A percentile compares a stretch with the other conserved stretches of the same genome.
These are phyloP conservation scores for Vinca minor DNA, from an alignment of 257 asterid species.

Conservation along the genomic window DNA sequence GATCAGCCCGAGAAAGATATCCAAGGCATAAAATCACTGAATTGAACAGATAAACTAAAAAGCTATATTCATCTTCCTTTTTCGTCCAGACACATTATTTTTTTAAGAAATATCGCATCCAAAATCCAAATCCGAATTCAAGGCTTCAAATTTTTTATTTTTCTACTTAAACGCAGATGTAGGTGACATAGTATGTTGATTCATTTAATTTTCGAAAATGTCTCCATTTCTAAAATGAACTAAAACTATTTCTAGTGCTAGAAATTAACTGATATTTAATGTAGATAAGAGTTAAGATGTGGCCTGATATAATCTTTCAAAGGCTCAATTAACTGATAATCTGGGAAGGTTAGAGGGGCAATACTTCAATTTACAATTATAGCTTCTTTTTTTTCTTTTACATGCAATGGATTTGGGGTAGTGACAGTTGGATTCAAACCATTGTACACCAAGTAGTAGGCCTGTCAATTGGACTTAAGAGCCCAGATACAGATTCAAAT, in stretches of 20 bases:
- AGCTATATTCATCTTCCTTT: background rate
- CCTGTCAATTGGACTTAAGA: too few species aligned
- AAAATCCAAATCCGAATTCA: background rate
- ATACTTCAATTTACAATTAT: too few species aligned
- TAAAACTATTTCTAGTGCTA: too few species aligned
- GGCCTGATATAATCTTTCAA: too few species aligned
- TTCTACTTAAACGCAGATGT: background rate
- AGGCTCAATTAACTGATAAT: too few species aligned
- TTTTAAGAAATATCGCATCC: background rate
- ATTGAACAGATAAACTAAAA: background rate
- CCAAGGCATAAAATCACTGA: background rate
- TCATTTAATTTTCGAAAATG: background rate
- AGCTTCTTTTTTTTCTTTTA: too few species aligned
- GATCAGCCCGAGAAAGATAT: constrained; percentile 3
- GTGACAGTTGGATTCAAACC: too few species aligned
- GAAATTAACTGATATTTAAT: too few species aligned
- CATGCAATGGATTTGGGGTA: too few species aligned
- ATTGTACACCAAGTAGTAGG: too few species aligned
- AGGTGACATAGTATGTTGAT: background rate
- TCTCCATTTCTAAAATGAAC: background rate
- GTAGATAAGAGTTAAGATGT: background rate
- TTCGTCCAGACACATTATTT: background rate
- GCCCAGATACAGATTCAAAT: too few species aligned
- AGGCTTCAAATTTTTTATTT: background rate
- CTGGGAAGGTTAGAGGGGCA: too few species aligned